These are phyloP conservation scores for Baudoinia panamericana DNA, from an alignment of 495 filamentous ascomycete genomes.

Conservation along the genomic window DNA sequence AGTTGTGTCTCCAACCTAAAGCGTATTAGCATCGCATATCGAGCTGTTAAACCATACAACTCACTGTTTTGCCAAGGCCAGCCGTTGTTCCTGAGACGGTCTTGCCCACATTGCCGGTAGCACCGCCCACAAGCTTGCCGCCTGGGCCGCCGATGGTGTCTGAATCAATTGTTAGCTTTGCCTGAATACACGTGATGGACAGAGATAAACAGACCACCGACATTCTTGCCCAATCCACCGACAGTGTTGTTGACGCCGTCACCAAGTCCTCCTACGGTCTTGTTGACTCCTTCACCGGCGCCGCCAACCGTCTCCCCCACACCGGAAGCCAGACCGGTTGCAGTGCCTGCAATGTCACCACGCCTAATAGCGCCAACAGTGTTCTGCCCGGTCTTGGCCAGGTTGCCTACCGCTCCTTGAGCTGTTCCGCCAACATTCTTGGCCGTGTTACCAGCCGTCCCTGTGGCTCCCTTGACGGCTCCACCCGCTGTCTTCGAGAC, in stretches of 20 bases:
- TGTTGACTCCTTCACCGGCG: slow-evolving; percentile 11
- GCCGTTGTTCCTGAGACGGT: slow-evolving; percentile 9
- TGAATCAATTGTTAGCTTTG: background rate
- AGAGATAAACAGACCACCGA: slow-evolving; percentile 4
- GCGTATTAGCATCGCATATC: background rate
- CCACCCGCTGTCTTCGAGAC: slow-evolving; percentile 15
- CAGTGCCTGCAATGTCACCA: slow-evolving; percentile 18
- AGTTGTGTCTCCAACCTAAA: slow-evolving; percentile 13
- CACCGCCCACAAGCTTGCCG: slow-evolving; percentile 4
- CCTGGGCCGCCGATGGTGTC: slow-evolving; percentile 13
- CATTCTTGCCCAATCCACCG: slow-evolving; percentile 15
- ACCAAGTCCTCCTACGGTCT: slow-evolving; percentile 15
- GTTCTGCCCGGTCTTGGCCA: slow-evolving; percentile 18
- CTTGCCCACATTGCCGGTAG: slow-evolving; percentile 15
- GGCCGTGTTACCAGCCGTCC: slow-evolving; percentile 6
- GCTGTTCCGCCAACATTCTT: slow-evolving; percentile 13
- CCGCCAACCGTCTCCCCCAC: slow-evolving; percentile 14
- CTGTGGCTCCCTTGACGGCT: slow-evolving; percentile 7
- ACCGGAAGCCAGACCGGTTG: slow-evolving; percentile 10
- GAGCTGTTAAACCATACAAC: background rate
- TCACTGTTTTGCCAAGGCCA: slow-evolving; percentile 17
- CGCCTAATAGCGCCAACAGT: slow-evolving; percentile 6
- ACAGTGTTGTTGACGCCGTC: slow-evolving; percentile 13
- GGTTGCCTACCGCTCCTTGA: slow-evolving; percentile 15
- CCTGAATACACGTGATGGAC: background rate